Base-by-base conservation (phyloP, 106 monocot species). In the Posidonia australis region DNA sequence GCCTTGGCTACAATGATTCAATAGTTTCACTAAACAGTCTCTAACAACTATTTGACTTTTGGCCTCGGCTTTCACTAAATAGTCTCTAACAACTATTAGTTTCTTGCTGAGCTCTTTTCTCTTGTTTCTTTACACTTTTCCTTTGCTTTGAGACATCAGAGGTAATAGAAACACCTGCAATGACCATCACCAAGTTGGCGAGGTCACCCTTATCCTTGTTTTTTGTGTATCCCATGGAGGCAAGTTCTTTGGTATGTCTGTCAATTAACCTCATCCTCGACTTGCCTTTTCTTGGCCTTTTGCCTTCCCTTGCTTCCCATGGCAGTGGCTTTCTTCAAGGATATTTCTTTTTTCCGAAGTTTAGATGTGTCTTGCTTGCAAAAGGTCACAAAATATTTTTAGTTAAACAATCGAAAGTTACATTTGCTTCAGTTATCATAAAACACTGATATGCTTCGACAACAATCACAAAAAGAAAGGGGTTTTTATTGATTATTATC, bases 271-370 rank as follows among this genome's bases (percentile, higher is more conserved):
- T 88, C 78, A 66, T 84, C 81, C 46, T 88, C 88, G 17, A 81
- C 81, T 44, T 81, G 81, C 73, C 84, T 88, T 67, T 88, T 88
- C 81, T 84, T 88, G 30, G 83, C 76, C 53, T 88, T 88, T 70
- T 88, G 84, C 67, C 81, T 84, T 13, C 84, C 88, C 66, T 88
- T 88, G 81, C 88, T 88, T 18, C 88, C 88, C 57, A 77, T 88
- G 1, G 88, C 84, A 25, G 88, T 81, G 5, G 73, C 78, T 65
- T 84, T 88, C 61, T 88, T 88, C 18, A 84, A 62, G 27, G 46
- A 67, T 26, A 81, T 51, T 62, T 88, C 88, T 58, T 81, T 88
- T 21, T 84, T 75, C 64, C 74, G 81, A 51, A 88, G 78, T 28
- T 73, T 64, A 12, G 58, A 46, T 44, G 73, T 79, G 70, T 84